Percentiles rank a stretch among this genome's conserved stretches.
phyloP scores from a whole-genome alignment of 2,329 filamentous ascomycete genomes.

The Biscogniauxia marginata region DNA sequence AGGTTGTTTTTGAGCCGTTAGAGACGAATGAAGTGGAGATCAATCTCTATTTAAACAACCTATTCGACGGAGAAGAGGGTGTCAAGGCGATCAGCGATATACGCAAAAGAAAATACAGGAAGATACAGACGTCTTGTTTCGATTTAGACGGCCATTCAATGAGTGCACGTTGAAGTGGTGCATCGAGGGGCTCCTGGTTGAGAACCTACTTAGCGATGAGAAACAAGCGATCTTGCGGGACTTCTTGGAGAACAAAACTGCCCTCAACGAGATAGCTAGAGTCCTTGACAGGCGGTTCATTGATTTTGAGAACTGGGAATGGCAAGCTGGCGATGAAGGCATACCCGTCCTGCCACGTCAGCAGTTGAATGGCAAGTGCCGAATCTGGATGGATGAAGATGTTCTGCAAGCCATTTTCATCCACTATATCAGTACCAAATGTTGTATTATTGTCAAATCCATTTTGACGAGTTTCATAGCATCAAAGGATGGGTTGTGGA shows the following conservation, averaged over 20 bases:
- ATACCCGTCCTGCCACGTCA: constrained; percentile 42
- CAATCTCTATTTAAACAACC: constrained; percentile 28
- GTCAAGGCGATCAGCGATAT: constrained; percentile 19
- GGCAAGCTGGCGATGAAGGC: constrained; percentile 39
- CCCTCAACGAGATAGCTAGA: constrained; percentile 41
- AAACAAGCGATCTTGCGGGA: constrained; percentile 40
- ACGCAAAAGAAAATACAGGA: constrained; percentile 16
- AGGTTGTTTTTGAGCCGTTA: constrained; percentile 37
- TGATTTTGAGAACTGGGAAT: constrained; percentile 41
- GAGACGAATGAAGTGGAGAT: constrained; percentile 35
- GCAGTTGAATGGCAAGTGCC: constrained; percentile 43
- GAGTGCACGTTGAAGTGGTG: constrained; percentile 30
- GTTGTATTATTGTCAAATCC: constrained; percentile 33
- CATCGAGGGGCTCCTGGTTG: constrained; percentile 39
- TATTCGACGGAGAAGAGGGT: constrained; percentile 32
- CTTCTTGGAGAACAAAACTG: constrained; percentile 38
- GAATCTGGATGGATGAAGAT: constrained; percentile 46
- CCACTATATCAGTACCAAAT: constrained; percentile 39
- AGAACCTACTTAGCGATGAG: constrained; percentile 42
- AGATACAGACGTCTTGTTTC: constrained; percentile 19
- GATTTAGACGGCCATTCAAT: constrained; percentile 32
- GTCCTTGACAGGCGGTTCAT: constrained; percentile 43
- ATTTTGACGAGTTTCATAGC: constrained; percentile 22
- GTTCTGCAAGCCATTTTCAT: constrained; percentile 45
- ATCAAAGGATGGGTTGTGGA: constrained; percentile 8